A percentile compares a stretch with the other conserved stretches of the same genome.
phyloP scores from a whole-genome alignment of 257 asterid genomes.

The Fraxinus americana region DNA sequence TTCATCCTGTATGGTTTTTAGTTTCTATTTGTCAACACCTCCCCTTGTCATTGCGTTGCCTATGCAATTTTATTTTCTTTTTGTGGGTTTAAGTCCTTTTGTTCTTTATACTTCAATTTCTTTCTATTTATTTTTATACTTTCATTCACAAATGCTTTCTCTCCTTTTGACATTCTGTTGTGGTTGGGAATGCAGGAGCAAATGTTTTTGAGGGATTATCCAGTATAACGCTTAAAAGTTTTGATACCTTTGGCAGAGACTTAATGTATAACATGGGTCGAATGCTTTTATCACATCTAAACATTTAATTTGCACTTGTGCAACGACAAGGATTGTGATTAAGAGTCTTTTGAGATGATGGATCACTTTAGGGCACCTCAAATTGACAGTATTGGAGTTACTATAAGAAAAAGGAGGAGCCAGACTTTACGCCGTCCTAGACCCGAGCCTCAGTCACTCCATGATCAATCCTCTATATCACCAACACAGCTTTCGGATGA shows the following conservation, averaged over 20 bases:
- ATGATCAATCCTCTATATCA: constrained; percentile 55
- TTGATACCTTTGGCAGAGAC: constrained; percentile 24
- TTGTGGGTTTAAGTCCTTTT: neutral
- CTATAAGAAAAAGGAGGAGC: constrained; percentile 74
- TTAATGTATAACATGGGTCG: constrained; percentile 25
- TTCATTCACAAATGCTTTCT: neutral
- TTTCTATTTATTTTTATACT: neutral
- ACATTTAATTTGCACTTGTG: constrained; percentile 20
- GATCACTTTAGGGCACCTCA: constrained; percentile 58
- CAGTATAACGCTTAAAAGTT: constrained; percentile 10
- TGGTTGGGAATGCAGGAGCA: neutral
- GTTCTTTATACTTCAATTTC: neutral
- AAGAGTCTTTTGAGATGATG: constrained; percentile 40
- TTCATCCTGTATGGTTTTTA: constrained; percentile 12
- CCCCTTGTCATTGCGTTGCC: neutral
- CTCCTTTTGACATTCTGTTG: neutral
- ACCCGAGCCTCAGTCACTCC: constrained; percentile 55
- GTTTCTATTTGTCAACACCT: neutral
- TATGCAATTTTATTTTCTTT: constrained; percentile 12
- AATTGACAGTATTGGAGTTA: constrained; percentile 46
- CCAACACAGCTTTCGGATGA: constrained; percentile 66
- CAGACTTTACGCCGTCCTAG: constrained; percentile 77
- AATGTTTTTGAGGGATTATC: constrained; percentile 8
- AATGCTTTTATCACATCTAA: constrained; percentile 7
- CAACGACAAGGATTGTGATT: constrained; percentile 1